Evolutionary conservation across 805 yeast species (phyloP), one percentile per base, ranked within the genome.

Genomic region (Candida maris): DNA sequence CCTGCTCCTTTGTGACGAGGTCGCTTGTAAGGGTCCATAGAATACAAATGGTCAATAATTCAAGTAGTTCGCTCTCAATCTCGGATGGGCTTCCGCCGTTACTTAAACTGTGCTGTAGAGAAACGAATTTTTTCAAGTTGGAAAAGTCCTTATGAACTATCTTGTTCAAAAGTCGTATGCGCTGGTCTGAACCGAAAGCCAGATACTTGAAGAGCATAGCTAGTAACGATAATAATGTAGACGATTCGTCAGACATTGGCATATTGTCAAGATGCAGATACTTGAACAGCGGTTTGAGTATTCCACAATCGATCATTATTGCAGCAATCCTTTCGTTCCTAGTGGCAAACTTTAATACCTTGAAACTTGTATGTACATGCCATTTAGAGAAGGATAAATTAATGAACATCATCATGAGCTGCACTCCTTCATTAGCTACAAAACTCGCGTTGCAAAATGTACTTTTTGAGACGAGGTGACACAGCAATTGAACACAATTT

Each of bases 91-190:
- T 26, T 12, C 25, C 19, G n/a, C 30, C 28, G 24, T 12, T 21
- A 12, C 10, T 9, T 10, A 46, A 27, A 2, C 19, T 3, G 10
- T 9, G 17, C 32, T 39, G 32, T 9, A 39, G 32, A 12, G 22
- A 9, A 15, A 42, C 15, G 3, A 48, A 6, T 22, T 44, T 42
- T 12, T 32, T 24, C 22, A 46, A 18, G 14, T 31, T 38, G 8
- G 34, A 16, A 19, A 19, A 43, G n/a, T 44, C 47, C 16, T 49
- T 51, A 25, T 38, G 30, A 8, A 38, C 24, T 15, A 51, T 16
- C 23, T 49, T 49, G 23, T 49, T 47, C 15, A 49, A 23, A 18
- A 51, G 19, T 27, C 56, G 34, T 14, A 49, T 36, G 20, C 49
- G 37, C 24, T 48, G 51, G 33, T 48, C 51, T 1, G 47, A 35